phyloP scores from a whole-genome alignment of 1,284 basidiomycete genomes.

The Sporisorium reilianum region DNA sequence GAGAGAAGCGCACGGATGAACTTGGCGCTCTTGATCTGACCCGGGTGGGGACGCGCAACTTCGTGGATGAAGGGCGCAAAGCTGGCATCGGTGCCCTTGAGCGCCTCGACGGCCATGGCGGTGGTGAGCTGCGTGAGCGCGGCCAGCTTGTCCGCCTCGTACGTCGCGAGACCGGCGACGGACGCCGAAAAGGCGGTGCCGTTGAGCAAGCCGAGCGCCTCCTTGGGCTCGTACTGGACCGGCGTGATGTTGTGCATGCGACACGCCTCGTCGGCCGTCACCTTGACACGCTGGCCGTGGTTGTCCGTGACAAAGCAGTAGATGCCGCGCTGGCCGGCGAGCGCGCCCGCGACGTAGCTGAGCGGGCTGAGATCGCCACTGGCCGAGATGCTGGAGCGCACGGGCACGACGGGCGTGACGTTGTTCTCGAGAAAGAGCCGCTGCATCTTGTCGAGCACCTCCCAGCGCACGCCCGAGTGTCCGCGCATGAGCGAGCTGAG shows the following conservation, averaged over 20 bases:
- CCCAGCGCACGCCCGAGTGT: conserved; percentile 85
- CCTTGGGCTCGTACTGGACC: conserved; percentile 81
- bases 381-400: conserved; percentile 84
- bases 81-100: conserved; percentile 56
- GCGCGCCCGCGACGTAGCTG: conserved; percentile 76
- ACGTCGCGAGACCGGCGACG: conserved; percentile 73
- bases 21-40: conserved; percentile 74
- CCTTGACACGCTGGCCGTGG: conserved; percentile 41
- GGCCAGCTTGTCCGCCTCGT: conserved; percentile 80
- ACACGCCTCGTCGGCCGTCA: conserved; percentile 45
- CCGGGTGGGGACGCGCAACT: conserved; percentile 84
- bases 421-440: conserved; percentile 77
- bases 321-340: conserved; percentile 57
- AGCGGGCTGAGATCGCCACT: conserved; percentile 74
- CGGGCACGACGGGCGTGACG: conserved; percentile 84
- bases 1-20: conserved; percentile 71
- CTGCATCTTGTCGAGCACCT: conserved; percentile 82
- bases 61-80: conserved; percentile 78
- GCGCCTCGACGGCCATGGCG: conserved; percentile 82
- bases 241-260: conserved; percentile 76
- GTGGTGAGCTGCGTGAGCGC: conserved; percentile 82
- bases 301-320: conserved; percentile 47
- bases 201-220: conserved; percentile 76
- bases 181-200: conserved; percentile 82
- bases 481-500: conserved; percentile 80